phyloP scores from a whole-genome alignment of 768 basidiomycete species.

The Boletales sp. region DNA sequence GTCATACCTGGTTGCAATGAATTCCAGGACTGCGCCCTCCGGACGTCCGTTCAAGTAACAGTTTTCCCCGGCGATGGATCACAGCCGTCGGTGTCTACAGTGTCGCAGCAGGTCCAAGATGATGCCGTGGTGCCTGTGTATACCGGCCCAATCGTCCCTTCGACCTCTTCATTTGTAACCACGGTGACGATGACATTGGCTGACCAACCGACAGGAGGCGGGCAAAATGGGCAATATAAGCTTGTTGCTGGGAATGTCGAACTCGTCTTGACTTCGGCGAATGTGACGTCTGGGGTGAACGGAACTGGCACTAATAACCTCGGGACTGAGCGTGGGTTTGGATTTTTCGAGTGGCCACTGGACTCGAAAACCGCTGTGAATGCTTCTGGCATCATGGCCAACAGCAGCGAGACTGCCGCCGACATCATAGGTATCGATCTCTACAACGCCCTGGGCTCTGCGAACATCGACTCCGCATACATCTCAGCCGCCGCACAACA shows the following conservation, averaged over 20 bases:
- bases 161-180: conserved; percentile 64
- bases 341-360: conserved; percentile 87
- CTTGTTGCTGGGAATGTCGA: conserved; percentile 88
- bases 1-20: conserved; percentile 83
- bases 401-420: conserved; percentile 64
- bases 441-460: conserved; percentile 56
- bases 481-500: conserved; percentile 63
- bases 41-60: conserved; percentile 80
- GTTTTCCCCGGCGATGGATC: conserved; percentile 75
- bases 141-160: conserved; percentile 77
- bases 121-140: conserved; percentile 70
- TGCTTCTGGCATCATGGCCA: conserved; percentile 60
- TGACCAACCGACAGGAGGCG: conserved; percentile 56
- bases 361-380: conserved; percentile 43
- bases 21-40: conserved; percentile 72
- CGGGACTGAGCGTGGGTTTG: conserved; percentile 55
- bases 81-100: conserved; percentile 59
- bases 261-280: conserved; percentile 65
- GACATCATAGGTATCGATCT: conserved; percentile 63
- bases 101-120: conserved; percentile 66
- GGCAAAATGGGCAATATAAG: conserved; percentile 65
- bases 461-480: conserved; percentile 30
- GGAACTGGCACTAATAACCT: conserved; percentile 31
- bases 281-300: conserved; percentile 33
- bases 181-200: conserved; percentile 76